Evolutionary conservation across 148 eudicot species (phyloP), one percentile per base, ranked within the genome.

Genomic region (Persicaria maculosa): DNA sequence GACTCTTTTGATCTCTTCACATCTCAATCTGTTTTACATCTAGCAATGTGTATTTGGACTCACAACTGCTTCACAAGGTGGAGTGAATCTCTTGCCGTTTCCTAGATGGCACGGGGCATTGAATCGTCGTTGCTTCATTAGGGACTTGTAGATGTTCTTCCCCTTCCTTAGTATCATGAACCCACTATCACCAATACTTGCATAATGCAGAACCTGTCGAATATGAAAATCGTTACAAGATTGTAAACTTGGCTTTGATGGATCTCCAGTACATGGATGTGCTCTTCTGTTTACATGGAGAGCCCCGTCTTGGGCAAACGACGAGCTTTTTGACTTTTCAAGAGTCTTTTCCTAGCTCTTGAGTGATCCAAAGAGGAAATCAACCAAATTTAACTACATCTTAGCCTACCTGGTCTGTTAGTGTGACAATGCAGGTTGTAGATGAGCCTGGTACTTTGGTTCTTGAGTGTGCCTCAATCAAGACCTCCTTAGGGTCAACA

Each of bases 71-170:
- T 40, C 15, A 14, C 50, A 47, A 55, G 79, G 79, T 17, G 73
- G 62, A 45, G 48, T 53, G 46, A 25, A 77, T 16, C 36, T 55
- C 36, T 9, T 59, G 71, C 71, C 61, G 25, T 68, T 47, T 70
- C 80, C 80, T 8, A 80, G 70, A 50, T 80, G 83, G 25, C 59
- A 80, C 19, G 83, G 83, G 20, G 22, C 55, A 71, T 80, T 80
- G 80, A 80, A 80, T 25, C 58, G 40, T 11, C 44, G 57, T 44
- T 80, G 83, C 58, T 55, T 73, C 44, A 74, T 62, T 5, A 50
- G 45, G 17, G 83, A 80, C 12, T 45, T 50, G 31, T 76, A 73
- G 19, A 77, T 47, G 19, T 73, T 54, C 48, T 45, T 77, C 50
- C 77, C 77, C 7, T 70, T 68, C 20, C 80, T 57, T 44, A 80